Percentiles rank a stretch among this genome's conserved stretches.
Conservation (phyloP, 2,329 filamentous ascomycete species). For the Geosmithia putterillii region DNA sequence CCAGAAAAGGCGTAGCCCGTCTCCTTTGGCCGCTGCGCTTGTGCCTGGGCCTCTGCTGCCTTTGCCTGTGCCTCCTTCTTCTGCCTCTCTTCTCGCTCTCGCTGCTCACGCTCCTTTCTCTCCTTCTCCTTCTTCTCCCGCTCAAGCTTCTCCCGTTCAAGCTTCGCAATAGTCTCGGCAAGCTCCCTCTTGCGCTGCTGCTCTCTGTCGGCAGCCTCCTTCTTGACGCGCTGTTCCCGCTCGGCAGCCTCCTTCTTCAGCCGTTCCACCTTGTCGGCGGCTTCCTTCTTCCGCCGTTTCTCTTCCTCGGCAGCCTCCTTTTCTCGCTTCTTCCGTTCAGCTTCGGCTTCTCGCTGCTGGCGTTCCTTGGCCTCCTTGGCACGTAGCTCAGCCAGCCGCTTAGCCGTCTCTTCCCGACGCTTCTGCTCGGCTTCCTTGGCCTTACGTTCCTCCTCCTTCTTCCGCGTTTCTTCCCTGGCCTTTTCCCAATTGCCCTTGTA, state of each 20-base stretch:
- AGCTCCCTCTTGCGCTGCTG: constrained; percentile 9
- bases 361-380: constrained; percentile 42
- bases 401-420: constrained; percentile 42
- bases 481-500: constrained; percentile 50
- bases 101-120: constrained; percentile 17
- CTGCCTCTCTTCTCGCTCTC: constrained; percentile 13
- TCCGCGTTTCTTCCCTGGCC: constrained; percentile 53
- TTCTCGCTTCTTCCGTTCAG: constrained; percentile 28
- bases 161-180: background rate
- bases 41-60: constrained; percentile 13
- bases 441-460: constrained; percentile 51
- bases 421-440: constrained; percentile 48
- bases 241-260: constrained; percentile 12
- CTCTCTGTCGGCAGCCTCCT: constrained; percentile 26
- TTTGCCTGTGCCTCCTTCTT: constrained; percentile 18
- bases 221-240: constrained; percentile 13
- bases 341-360: constrained; percentile 27
- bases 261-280: constrained; percentile 13
- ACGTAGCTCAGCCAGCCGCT: constrained; percentile 38
- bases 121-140: constrained; percentile 14
- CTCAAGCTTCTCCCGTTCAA: constrained; percentile 2
- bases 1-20: constrained; percentile 51
- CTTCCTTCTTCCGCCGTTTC: constrained; percentile 16
- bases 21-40: constrained; percentile 15
- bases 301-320: constrained; percentile 26